Base-by-base conservation (phyloP, 2,329 filamentous ascomycete genomes). In the Trichoderma asperellum region DNA sequence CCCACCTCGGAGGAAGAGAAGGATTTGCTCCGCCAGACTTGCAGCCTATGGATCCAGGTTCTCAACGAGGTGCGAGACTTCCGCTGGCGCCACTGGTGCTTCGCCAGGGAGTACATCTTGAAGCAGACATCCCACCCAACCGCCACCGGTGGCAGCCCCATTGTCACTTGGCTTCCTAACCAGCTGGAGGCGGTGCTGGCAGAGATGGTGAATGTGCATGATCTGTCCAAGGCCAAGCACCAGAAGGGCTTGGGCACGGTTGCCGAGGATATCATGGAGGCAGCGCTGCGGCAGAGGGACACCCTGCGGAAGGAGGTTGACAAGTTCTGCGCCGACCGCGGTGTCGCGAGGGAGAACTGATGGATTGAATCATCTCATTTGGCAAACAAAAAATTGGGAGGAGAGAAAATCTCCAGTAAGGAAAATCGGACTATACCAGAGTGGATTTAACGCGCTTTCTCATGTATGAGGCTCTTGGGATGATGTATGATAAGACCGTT, bases 1-100 rank as follows among this genome's bases (percentile, higher is more conserved):
- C 66, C 62, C 29, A 67, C 71, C 35, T 76, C 73, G 2, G 75
- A 75, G 0, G 77, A 79, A 24, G 74, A 74, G n/a, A 74, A 74
- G 16, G 79, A 83, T 21, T 81, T 84, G 11, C 77, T 91, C 40
- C 82, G 84, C 71, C 80, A 87, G 74, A 87, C 87, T 67, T 82
- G 87, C 18, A 79, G 86, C 62, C 81, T 90, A 4, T 92, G 91
- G 82, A 82, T 92, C 4, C 82, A 86, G 71, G 84, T 89, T 32
- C 83, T 94, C 59, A 86, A 95, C 77, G 89, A 94, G 79, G 91
- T 95, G 10, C 87, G 92, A 68, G 91, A 93, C 77, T 95, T 95
- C 82, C 83, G 92, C 70, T 95, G 92, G 91, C 84, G 92, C 7
- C 92, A 95, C 79, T 95, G 92, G 92, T 92, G 91, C 78, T 95